Percentiles rank a stretch among this genome's conserved stretches.
Evolutionary conservation across 2,329 filamentous ascomycete genomes (phyloP).

Genomic region (Periconia digitata): DNA sequence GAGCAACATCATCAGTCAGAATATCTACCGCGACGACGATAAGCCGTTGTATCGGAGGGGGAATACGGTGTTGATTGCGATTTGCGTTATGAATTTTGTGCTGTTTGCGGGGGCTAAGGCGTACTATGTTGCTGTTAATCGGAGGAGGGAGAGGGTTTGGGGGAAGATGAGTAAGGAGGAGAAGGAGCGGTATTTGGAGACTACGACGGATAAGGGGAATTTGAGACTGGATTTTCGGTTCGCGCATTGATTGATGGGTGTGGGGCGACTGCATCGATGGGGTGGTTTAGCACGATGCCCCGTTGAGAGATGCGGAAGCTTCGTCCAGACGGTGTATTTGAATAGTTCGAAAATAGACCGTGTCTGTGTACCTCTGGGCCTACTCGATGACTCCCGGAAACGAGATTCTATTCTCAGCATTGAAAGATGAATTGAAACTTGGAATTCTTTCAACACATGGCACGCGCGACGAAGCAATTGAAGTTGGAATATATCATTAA

Average conservation of each 20-base stretch:
- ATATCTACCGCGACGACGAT: conserved; percentile 59
- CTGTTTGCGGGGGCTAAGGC: conserved; percentile 55
- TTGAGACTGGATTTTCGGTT: conserved; percentile 39
- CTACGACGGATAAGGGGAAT: conserved; percentile 41
- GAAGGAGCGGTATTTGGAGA: conserved; percentile 39
- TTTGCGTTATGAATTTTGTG: conserved; percentile 53
- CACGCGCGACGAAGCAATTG: too few species aligned
- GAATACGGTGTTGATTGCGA: conserved; percentile 56
- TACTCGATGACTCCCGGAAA: too few species aligned
- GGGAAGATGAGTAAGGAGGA: conserved; percentile 35
- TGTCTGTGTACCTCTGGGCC: too few species aligned
- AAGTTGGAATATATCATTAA: too few species aligned
- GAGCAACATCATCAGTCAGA: conserved; percentile 33
- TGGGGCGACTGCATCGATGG: too few species aligned
- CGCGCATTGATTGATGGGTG: conserved; percentile 29
- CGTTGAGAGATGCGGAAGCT: too few species aligned
- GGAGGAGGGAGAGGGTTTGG: conserved; percentile 35
- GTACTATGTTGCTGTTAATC: conserved; percentile 58
- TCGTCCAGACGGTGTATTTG: too few species aligned
- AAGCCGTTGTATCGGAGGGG: conserved; percentile 54
- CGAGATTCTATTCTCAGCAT: too few species aligned
- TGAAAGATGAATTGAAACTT: too few species aligned
- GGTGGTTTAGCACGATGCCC: too few species aligned
- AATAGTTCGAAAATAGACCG: too few species aligned
- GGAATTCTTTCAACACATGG: too few species aligned